These are phyloP conservation scores for Pseudisothecium myosuroides DNA, from an alignment of 225 moss, liverwort and hornwort genomes.

Conservation along the genomic window DNA sequence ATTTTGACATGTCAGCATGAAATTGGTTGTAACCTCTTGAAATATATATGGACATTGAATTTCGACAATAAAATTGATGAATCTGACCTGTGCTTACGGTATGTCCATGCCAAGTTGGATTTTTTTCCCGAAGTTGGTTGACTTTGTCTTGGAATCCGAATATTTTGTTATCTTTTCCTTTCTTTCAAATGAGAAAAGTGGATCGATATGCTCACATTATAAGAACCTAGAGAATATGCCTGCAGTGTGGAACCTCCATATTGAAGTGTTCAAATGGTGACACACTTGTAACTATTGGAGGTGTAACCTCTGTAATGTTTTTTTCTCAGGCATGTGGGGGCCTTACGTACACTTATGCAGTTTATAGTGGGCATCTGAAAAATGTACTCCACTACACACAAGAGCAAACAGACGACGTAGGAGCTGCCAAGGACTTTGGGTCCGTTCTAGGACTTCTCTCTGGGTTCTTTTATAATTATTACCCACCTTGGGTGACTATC, in stretches of 20 bases:
- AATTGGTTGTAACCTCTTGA: background rate
- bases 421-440: slow-evolving; percentile 58
- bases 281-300: background rate
- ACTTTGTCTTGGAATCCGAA: background rate
- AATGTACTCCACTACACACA: slow-evolving; percentile 41
- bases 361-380: slow-evolving; percentile 58
- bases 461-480: slow-evolving; percentile 41
- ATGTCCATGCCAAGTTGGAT: background rate
- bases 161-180: background rate
- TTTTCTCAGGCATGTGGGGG: slow-evolving; percentile 40
- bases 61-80: background rate
- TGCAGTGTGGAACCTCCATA: background rate
- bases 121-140: background rate
- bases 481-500: slow-evolving; percentile 55
- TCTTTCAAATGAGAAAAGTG: background rate
- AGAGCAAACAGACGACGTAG: slow-evolving; percentile 54
- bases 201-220: background rate
- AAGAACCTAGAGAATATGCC: background rate
- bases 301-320: background rate
- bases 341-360: slow-evolving; percentile 48
- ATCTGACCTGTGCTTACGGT: background rate
- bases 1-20: background rate
- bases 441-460: slow-evolving; percentile 45
- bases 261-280: background rate
- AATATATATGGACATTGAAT: background rate